Evolutionary conservation across 371 early-diverging fungal species (phyloP).

Genomic region (Sporodiniella umbellata): DNA sequence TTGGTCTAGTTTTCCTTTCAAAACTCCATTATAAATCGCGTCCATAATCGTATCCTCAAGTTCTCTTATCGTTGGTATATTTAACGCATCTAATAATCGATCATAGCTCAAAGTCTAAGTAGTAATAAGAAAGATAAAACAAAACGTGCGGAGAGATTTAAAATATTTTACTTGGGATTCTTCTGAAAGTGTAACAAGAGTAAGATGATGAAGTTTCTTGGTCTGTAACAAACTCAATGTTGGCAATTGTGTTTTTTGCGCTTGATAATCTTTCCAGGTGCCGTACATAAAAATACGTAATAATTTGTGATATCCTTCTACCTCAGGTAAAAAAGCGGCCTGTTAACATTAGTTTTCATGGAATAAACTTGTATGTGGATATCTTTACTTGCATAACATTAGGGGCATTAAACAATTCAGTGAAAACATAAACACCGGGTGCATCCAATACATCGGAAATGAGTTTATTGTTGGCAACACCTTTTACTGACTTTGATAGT

Average conservation of each 20-base stretch:
- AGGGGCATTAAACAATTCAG: constrained; percentile 72
- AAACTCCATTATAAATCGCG: constrained; percentile 74
- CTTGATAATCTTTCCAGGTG: constrained; percentile 71
- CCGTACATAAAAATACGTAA: constrained; percentile 77
- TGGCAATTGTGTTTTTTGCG: constrained; percentile 56
- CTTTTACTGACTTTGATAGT: constrained; percentile 76
- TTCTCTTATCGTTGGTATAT: constrained; percentile 73
- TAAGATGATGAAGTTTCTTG: constrained; percentile 71
- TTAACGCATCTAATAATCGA: constrained; percentile 59
- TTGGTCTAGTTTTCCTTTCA: constrained; percentile 83
- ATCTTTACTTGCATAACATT: constrained; percentile 64
- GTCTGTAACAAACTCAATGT: constrained; percentile 57
- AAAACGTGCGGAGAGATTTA: neutral
- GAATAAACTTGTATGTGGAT: neutral
- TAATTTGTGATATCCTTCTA: constrained; percentile 55
- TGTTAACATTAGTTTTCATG: constrained; percentile 22
- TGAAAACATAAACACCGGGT: constrained; percentile 78
- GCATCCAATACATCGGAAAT: constrained; percentile 73
- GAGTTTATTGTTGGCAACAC: constrained; percentile 69
- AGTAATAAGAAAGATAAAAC: neutral
- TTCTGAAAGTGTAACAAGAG: constrained; percentile 74
- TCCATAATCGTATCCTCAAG: constrained; percentile 87
- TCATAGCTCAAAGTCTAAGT: constrained; percentile 70
- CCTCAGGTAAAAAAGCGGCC: constrained; percentile 58
- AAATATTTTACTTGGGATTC: constrained; percentile 41